Conservation (phyloP, 352 stramenopile genomes). For the Globisporangium viniferum region DNA sequence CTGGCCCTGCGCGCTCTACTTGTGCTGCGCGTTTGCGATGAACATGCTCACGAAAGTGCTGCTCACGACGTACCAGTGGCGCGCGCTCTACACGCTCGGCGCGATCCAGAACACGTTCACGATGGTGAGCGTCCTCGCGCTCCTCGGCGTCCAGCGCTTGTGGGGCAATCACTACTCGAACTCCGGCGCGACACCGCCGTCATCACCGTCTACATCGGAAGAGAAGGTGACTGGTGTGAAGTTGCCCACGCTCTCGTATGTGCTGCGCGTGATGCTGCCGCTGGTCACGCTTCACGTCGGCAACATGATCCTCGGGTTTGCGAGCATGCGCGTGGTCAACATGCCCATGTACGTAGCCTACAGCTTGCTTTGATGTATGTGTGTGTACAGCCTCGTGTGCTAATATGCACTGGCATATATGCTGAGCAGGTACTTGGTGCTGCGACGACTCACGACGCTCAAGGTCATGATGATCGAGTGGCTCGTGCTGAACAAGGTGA, state of each 20-base stretch:
- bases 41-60: conserved; percentile 78
- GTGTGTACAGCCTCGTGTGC: too few species aligned
- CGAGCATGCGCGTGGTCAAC: conserved; percentile 63
- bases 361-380: too few species aligned
- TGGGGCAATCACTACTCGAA: not conserved
- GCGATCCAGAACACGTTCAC: conserved; percentile 67
- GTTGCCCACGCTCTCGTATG: conserved; percentile 6
- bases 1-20: conserved; percentile 67
- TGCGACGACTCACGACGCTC: conserved; percentile 67
- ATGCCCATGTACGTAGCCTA: conserved; percentile 56
- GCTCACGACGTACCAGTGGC: conserved; percentile 60
- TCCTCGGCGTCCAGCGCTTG: conserved; percentile 23
- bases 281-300: conserved; percentile 49
- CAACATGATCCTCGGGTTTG: conserved; percentile 69
- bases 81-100: conserved; percentile 54
- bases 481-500: conserved; percentile 63
- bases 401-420: too few species aligned
- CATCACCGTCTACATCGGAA: not conserved
- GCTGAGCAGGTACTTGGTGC: conserved; percentile 45
- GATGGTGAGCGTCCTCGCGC: conserved; percentile 31
- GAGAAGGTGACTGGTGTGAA: not conserved
- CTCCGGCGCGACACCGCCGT: not conserved
- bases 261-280: conserved; percentile 41
- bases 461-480: conserved; percentile 79
- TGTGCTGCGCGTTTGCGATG: conserved; percentile 66